Evolutionary conservation across 169 alveolate species (phyloP).

Genomic region (Plasmodium vivax): DNA sequence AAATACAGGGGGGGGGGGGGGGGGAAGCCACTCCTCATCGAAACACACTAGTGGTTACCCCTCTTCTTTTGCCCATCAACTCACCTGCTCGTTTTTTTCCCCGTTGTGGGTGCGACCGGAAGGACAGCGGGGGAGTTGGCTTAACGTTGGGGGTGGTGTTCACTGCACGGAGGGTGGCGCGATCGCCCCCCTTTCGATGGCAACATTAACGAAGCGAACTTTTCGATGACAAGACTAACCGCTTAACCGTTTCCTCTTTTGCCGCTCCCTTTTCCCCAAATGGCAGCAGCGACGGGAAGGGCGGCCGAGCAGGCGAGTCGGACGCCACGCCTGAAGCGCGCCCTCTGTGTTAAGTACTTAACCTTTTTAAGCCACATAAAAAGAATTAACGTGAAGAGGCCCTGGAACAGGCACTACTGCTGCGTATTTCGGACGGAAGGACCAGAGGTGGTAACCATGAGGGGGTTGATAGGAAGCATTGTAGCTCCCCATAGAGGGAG

Average conservation of each 20-base stretch:
- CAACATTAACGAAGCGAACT: too few relatives aligned
- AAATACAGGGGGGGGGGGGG: neutral
- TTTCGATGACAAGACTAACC: too few relatives aligned
- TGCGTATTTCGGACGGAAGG: slow-evolving; percentile 10
- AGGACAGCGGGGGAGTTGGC: neutral
- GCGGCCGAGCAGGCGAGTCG: neutral
- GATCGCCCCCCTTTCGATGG: neutral
- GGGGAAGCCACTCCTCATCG: neutral
- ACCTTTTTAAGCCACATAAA: slow-evolving; percentile 23
- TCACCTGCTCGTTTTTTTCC: neutral
- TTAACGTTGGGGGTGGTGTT: neutral
- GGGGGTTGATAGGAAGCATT: neutral
- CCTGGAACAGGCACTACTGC: slow-evolving; percentile 42
- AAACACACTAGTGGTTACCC: neutral
- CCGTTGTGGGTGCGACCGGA: neutral
- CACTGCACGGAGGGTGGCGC: neutral
- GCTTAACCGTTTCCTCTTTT: too few relatives aligned
- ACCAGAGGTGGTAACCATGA: neutral
- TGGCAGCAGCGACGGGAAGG: neutral
- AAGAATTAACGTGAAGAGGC: neutral
- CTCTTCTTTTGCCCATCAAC: neutral
- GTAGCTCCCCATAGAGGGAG: neutral
- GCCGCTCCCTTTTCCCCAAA: neutral
- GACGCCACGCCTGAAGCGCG: neutral
- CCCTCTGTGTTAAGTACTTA: slow-evolving; percentile 41